phyloP scores from a whole-genome alignment of 495 filamentous ascomycete species.

The Neurospora tetraspora region DNA sequence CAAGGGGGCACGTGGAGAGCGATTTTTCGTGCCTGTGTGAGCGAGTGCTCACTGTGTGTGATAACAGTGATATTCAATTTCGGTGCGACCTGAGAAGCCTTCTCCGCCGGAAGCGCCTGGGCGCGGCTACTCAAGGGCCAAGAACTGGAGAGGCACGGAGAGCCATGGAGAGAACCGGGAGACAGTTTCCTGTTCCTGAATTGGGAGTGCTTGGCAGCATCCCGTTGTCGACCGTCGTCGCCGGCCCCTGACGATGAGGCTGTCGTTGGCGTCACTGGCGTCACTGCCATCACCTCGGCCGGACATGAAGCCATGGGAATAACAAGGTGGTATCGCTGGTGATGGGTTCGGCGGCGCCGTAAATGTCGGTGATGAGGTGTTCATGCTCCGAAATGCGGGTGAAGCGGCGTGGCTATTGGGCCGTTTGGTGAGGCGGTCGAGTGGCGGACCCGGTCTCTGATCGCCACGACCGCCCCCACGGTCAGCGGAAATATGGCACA shows the following conservation, averaged over 20 bases:
- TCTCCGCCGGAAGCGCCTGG: neutral
- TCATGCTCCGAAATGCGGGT: neutral
- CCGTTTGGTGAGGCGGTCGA: neutral
- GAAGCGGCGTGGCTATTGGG: neutral
- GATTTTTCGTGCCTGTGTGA: constrained; percentile 2
- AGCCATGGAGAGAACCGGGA: neutral
- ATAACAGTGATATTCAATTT: neutral
- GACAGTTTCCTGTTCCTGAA: neutral
- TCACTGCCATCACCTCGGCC: neutral
- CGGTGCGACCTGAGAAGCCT: neutral
- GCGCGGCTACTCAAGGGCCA: neutral
- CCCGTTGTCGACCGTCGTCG: neutral
- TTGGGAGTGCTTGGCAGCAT: neutral
- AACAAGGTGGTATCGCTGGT: neutral
- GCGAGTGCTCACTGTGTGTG: neutral
- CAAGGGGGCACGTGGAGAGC: constrained; percentile 13
- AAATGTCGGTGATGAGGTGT: neutral
- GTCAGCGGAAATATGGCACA: neutral
- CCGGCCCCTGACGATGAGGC: neutral
- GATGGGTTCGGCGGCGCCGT: neutral
- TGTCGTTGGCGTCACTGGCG: neutral
- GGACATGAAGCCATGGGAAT: neutral
- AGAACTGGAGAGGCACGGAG: neutral
- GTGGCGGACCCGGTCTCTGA: neutral
- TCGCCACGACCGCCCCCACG: neutral